phyloP scores from a whole-genome alignment of 257 asterid genomes.

The Lavandula angustifolia region DNA sequence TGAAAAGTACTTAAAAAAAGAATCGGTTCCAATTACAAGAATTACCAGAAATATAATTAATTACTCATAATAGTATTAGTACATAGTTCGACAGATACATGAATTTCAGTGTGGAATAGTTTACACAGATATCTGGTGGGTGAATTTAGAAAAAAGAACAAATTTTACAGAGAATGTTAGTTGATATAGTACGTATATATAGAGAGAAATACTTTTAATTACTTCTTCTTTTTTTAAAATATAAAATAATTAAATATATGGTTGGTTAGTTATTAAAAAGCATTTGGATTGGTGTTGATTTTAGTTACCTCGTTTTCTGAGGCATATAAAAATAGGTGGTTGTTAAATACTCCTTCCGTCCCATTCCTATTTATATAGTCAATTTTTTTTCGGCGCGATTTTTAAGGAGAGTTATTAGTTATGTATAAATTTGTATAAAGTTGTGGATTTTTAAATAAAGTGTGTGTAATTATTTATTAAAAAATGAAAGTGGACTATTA shows the following conservation, averaged over 20 bases:
- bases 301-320: constrained; percentile 38
- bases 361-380: too few species aligned
- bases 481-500: too few species aligned
- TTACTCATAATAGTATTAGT: background rate
- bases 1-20: too few species aligned
- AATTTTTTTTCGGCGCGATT: too few species aligned
- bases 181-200: background rate
- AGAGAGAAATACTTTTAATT: background rate
- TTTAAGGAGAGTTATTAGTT: too few species aligned
- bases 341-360: too few species aligned
- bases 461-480: too few species aligned
- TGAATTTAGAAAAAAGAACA: constrained; percentile 30
- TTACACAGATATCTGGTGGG: constrained; percentile 4
- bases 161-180: constrained; percentile 58
- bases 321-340: constrained; percentile 23
- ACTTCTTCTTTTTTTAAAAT: background rate
- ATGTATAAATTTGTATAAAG: too few species aligned
- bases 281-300: constrained; percentile 29
- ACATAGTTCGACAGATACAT: constrained; percentile 27
- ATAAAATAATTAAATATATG: background rate
- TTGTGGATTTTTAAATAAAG: too few species aligned
- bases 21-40: too few species aligned
- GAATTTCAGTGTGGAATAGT: constrained; percentile 47
- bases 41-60: too few species aligned
- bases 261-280: background rate